Percentiles rank a stretch among this genome's conserved stretches.
Evolutionary conservation across 2,329 filamentous ascomycete genomes (phyloP).

Genomic region (Fusarium drepaniforme): DNA sequence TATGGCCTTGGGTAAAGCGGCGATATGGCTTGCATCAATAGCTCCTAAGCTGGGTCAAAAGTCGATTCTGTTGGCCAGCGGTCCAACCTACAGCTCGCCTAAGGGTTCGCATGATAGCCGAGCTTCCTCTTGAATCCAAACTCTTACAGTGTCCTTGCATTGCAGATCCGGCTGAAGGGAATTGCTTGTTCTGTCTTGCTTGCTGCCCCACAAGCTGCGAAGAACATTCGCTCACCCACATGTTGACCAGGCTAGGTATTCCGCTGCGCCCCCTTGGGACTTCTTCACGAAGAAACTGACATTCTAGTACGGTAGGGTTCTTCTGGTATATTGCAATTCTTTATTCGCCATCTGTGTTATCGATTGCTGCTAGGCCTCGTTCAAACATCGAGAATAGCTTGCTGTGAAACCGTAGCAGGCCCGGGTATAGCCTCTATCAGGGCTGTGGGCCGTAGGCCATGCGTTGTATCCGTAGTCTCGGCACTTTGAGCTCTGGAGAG

Average conservation of each 20-base stretch:
- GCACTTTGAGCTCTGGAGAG: neutral
- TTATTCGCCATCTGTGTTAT: neutral
- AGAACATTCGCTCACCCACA: neutral
- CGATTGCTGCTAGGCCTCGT: neutral
- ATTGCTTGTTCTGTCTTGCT: neutral
- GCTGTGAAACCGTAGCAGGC: neutral
- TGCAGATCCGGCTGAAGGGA: neutral
- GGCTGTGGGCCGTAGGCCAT: neutral
- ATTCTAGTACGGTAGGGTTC: neutral
- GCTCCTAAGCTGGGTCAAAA: neutral
- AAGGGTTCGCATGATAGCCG: neutral
- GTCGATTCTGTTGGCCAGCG: neutral
- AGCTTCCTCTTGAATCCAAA: neutral
- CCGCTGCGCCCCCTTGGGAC: neutral
- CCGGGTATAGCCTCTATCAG: neutral
- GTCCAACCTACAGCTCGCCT: neutral
- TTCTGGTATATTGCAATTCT: neutral
- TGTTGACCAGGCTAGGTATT: neutral
- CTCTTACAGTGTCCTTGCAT: neutral
- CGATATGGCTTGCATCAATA: neutral
- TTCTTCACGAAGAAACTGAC: neutral
- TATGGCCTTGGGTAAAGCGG: neutral
- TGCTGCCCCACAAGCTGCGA: neutral
- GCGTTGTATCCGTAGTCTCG: neutral
- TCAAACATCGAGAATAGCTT: neutral